Base-by-base conservation (phyloP, 1,284 basidiomycete genomes). In the Cryptococcus jaspeensis region DNA sequence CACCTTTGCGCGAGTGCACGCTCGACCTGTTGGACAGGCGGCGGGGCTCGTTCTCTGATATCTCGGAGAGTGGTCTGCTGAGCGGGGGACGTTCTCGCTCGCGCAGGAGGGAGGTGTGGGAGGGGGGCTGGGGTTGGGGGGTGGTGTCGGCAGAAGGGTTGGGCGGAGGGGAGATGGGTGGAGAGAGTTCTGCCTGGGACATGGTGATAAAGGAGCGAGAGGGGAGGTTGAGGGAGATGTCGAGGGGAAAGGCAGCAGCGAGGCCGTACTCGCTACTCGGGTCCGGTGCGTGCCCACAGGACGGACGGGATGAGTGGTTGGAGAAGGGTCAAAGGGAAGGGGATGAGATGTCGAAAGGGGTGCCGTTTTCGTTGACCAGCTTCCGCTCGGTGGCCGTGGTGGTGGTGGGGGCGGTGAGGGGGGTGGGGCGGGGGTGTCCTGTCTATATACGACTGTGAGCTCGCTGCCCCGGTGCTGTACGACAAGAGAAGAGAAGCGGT, bases 61-160 rank as follows among this genome's bases (percentile, higher is more conserved):
- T 66, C 54, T 69, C 69, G n/a, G 67, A 69, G 25, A 71, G 44
- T 11, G 67, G 69, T 40, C 69, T 56, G 28, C 53, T 56, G 28
- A 55, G 38, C 18, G 46, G 45, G 8, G 56, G 56, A 22, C 56
- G 50, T 23, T 37, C 49, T 16, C 40, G 40, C 15, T 39, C 28
- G 23, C 23, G 3, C 6, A 37, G n/a, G 41, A 44, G 51, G 28
- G 18, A 39, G 18, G 48, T 28, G 18, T n/a, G 12, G 20, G 23
- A 40, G 13, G 37, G 22, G 38, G 32, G 32, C 13, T 22, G 25
- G 18, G 25, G 15, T 16, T 13, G 15, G 28, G 28, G 9, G 4
- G 28, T 9, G 28, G 5, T 32, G 28, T 32, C 28, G 28, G 28
- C 28, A 32, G 28, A 32, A 4, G 28, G 5, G 28, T 5, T 32